phyloP scores from a whole-genome alignment of 2,329 filamentous ascomycete species.

The Colletotrichum tanaceti region DNA sequence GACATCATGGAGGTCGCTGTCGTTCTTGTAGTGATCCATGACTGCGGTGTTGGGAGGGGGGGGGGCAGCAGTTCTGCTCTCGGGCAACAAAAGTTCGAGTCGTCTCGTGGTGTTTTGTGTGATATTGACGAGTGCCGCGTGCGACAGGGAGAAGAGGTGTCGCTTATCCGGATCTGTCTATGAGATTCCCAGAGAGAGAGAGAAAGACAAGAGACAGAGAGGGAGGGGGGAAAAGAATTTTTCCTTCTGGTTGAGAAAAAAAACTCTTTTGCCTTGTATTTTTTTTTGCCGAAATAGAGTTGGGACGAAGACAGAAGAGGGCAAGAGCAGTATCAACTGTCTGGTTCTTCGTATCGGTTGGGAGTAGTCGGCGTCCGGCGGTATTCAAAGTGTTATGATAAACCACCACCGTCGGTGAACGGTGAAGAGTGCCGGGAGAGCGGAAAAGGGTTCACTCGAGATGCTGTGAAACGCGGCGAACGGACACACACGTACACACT shows the following conservation, averaged over 20 bases:
- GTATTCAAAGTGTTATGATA: no score
- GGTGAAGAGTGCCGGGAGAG: neutral
- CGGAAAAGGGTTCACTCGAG: neutral
- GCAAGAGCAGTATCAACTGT: neutral
- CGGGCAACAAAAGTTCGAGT: slow-evolving; percentile 2
- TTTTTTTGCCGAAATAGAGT: neutral
- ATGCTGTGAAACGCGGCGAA: slow-evolving; percentile 29
- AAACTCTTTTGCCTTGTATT: no score
- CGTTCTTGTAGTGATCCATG: slow-evolving; percentile 37
- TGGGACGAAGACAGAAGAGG: neutral
- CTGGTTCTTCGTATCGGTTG: no score
- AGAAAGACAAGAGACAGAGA: no score
- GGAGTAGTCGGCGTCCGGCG: no score
- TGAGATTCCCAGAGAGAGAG: neutral
- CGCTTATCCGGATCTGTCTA: neutral
- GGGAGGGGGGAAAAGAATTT: no score
- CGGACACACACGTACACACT: neutral
- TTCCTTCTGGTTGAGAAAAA: no score
- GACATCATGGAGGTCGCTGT: slow-evolving; percentile 36
- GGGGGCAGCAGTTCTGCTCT: neutral
- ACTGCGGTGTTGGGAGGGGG: slow-evolving; percentile 18
- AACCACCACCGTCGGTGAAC: neutral
- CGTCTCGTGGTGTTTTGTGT: neutral
- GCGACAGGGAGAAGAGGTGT: neutral
- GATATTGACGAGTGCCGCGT: neutral